Base-by-base conservation (phyloP, 2,329 filamentous ascomycete species). In the Drechslerella dactyloides region DNA sequence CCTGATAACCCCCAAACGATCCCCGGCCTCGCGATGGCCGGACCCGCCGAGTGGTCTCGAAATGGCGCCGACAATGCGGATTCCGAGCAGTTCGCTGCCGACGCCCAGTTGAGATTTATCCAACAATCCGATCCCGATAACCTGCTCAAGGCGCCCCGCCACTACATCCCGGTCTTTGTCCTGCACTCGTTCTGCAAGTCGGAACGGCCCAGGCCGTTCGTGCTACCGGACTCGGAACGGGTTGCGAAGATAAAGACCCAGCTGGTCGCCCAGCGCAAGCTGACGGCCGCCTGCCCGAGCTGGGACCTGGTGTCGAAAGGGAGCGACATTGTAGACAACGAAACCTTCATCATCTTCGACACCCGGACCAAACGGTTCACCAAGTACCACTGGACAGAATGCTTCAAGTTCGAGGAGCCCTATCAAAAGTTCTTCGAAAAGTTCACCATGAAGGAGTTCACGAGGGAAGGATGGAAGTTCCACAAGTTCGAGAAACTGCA, bases 391-490 rank as follows among this genome's bases (percentile, higher is more conserved):
- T 77, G 75, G 75, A 72, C 75, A 51, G 73, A 76, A 64, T 75
- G 73, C 54, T 77, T 77, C 73, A 76, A 76, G 44, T 69, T 74
- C 33, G 75, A 74, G 33, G 74, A 76, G 48, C 75, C 76, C 44
- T 77, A 77, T 40, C 62, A 60, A n/a, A 74, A 74, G 15, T 76
- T 76, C 64, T 76, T 77, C 70, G 76, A 77, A 15, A 77, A 77
- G 51, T 74, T 77, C 51, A 76, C 74, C 10, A 74, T 73, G 50
- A 70, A 74, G 52, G 74, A 74, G 42, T 76, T 66, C 50, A 70
- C 74, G 51, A 64, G 75, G 35, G 75, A 76, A 51, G 69, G 74
- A 17, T 64, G 61, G 69, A 74, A 69, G 8, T 77, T 75, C 44
- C 72, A 63, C 48, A 75, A 76, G 62, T 77, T 77, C 69, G 75